phyloP scores from a whole-genome alignment of 768 basidiomycete species.

The Tylopilus felleus region DNA sequence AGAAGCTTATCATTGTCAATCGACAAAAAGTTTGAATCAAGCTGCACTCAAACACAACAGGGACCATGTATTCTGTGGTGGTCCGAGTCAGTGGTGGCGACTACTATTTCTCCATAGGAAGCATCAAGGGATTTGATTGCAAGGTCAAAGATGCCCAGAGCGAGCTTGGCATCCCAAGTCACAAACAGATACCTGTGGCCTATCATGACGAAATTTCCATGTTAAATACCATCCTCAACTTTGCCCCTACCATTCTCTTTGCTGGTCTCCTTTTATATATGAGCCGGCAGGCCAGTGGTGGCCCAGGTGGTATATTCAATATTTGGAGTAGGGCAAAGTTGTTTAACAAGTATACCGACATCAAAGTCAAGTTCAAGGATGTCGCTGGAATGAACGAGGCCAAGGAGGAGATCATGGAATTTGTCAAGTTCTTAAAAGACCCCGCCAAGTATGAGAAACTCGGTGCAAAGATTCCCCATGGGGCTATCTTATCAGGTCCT shows the following conservation, averaged over 20 bases:
- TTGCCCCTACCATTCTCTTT: slow-evolving; percentile 93
- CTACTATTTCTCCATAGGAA: slow-evolving; percentile 96
- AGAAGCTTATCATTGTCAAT: slow-evolving; percentile 90
- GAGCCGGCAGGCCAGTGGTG: slow-evolving; percentile 66
- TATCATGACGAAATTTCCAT: slow-evolving; percentile 94
- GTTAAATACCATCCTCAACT: slow-evolving; percentile 75
- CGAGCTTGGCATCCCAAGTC: slow-evolving; percentile 87
- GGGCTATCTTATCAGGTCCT: slow-evolving; percentile 91
- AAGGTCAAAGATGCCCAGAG: slow-evolving; percentile 91
- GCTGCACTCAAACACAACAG: slow-evolving; percentile 86
- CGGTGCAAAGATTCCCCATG: slow-evolving; percentile 96
- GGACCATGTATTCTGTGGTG: slow-evolving; percentile 67
- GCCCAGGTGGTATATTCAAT: slow-evolving; percentile 89
- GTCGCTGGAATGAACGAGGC: slow-evolving; percentile 99
- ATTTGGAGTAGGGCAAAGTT: slow-evolving; percentile 92
- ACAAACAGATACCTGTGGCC: slow-evolving; percentile 93
- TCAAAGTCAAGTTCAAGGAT: slow-evolving; percentile 91
- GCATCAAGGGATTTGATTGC: slow-evolving; percentile 93
- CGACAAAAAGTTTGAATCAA: slow-evolving; percentile 87
- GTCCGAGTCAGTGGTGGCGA: slow-evolving; percentile 54
- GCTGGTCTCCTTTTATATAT: slow-evolving; percentile 89
- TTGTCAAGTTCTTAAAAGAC: slow-evolving; percentile 98
- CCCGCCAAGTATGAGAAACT: slow-evolving; percentile 92
- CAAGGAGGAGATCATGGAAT: slow-evolving; percentile 99
- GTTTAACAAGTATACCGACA: slow-evolving; percentile 96